Base-by-base conservation (phyloP, 2,329 filamentous ascomycete species). In the Intubia oerlemansii region DNA sequence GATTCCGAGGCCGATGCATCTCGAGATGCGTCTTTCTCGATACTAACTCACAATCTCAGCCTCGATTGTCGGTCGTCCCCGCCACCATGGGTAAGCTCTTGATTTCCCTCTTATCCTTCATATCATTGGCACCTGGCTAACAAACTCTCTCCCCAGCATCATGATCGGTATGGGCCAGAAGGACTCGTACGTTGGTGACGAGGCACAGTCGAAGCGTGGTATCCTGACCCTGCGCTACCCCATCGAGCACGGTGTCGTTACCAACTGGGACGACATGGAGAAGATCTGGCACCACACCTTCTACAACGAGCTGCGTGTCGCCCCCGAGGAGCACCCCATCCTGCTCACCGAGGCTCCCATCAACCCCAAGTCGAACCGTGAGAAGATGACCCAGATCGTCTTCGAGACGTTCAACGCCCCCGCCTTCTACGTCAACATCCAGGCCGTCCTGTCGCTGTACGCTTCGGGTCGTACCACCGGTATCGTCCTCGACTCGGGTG, bases 91-190 rank as follows among this genome's bases (percentile, higher is more conserved):
- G 19, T 21, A 21, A 21, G 19, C n/a, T 8, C 84, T 84, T 93
- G 81, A 73, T 72, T 68, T 7, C 23, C 7, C 5, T 12, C 25
- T 8, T 25, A 14, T 14, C 8, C 25, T 8, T n/a, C 19, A 11
- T 21, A 10, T 21, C 13, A 19, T 11, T 21, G 30, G n/a, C 37
- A 37, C 36, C 35, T 35, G 16, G 3, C 48, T 52, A 43, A 51
- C 43, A 29, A 24, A 28, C 45, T n/a, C n/a, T n/a, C n/a, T n/a
- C n/a, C n/a, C n/a, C 19, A 21, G 85, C 73, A 95, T 98, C 69
- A 98, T 98, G 88, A 95, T 98, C 59, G 88, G 88, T 73, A 98
- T 98, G 88, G 88, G 88, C 50, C 88, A 95, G 66, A 98, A 98
- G 70, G 88, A 98, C 72, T 95, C 88, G 40, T 98, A 98, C 55